These are phyloP conservation scores for Nicotiana benthamiana DNA, from an alignment of 257 asterid genomes.

Conservation along the genomic window DNA sequence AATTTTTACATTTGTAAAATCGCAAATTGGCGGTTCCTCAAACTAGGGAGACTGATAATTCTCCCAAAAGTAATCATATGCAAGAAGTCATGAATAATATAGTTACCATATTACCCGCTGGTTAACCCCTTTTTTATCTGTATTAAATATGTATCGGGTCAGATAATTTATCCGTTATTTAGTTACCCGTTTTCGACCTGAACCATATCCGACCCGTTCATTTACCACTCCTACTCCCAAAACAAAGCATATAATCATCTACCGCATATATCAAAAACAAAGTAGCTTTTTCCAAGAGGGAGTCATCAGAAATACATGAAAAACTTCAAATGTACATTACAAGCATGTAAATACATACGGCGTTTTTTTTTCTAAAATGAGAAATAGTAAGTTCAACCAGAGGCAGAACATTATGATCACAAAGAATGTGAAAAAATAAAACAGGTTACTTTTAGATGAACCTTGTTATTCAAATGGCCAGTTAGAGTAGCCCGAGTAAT, in stretches of 20 bases:
- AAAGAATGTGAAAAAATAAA: slow-evolving; percentile 16
- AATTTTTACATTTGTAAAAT: too few species aligned
- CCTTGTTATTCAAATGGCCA: slow-evolving; percentile 68
- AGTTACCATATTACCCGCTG: too few species aligned
- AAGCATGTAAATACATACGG: not conserved
- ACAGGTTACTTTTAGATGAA: not conserved
- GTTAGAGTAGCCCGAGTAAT: slow-evolving; percentile 41
- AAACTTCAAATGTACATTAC: not conserved
- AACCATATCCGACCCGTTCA: too few species aligned
- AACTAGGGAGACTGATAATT: too few species aligned
- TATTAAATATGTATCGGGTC: too few species aligned
- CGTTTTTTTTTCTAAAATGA: not conserved
- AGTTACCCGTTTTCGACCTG: too few species aligned
- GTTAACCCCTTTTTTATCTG: too few species aligned
- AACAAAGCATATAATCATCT: not conserved
- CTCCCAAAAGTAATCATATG: too few species aligned
- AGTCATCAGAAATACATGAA: not conserved
- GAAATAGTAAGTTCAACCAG: slow-evolving; percentile 24
- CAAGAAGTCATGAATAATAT: too few species aligned
- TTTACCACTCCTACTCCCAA: too few species aligned
- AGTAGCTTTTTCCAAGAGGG: not conserved
- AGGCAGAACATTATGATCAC: slow-evolving; percentile 22
- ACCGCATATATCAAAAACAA: not conserved
- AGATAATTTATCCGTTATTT: too few species aligned
- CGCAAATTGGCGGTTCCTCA: too few species aligned